A percentile compares a stretch with the other conserved stretches of the same genome.
phyloP scores from a whole-genome alignment of 2,329 filamentous ascomycete genomes.

The Xylaria sp. region DNA sequence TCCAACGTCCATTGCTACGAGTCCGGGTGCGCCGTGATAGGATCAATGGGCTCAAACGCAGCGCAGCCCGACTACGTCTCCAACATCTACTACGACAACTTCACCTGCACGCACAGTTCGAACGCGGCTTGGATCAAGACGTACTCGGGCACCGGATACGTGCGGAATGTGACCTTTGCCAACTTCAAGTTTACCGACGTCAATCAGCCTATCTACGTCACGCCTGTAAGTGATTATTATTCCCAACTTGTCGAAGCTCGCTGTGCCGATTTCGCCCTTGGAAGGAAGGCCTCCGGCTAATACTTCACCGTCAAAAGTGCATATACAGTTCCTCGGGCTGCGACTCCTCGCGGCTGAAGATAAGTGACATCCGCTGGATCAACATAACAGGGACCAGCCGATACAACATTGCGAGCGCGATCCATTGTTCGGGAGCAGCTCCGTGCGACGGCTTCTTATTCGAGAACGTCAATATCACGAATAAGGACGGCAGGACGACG shows the following conservation, averaged over 20 bases:
- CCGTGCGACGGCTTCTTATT: slow-evolving; percentile 59
- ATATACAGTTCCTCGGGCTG: slow-evolving; percentile 55
- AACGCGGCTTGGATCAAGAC: slow-evolving; percentile 58
- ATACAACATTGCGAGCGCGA: slow-evolving; percentile 59
- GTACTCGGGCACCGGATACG: slow-evolving; percentile 53
- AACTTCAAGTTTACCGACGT: slow-evolving; percentile 54
- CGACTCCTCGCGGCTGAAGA: slow-evolving; percentile 54
- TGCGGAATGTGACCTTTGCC: slow-evolving; percentile 56
- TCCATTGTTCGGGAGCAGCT: slow-evolving; percentile 55
- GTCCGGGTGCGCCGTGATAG: slow-evolving; percentile 52
- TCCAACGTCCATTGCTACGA: slow-evolving; percentile 53
- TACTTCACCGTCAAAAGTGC: slow-evolving; percentile 43
- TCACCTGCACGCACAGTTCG: slow-evolving; percentile 51
- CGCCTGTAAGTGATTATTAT: neutral
- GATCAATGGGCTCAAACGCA: slow-evolving; percentile 51
- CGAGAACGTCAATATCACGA: slow-evolving; percentile 57
- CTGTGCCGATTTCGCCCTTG: neutral
- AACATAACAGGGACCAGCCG: slow-evolving; percentile 61
- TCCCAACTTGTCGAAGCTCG: neutral
- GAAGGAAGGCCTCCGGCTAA: neutral
- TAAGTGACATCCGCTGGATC: slow-evolving; percentile 59
- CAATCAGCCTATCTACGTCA: slow-evolving; percentile 59
- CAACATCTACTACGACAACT: slow-evolving; percentile 52
- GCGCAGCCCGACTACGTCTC: slow-evolving; percentile 50
- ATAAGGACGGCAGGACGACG: slow-evolving; percentile 51